These are phyloP conservation scores for Zopfochytrium polystomum DNA, from an alignment of 371 early-diverging fungal species.

Conservation along the genomic window DNA sequence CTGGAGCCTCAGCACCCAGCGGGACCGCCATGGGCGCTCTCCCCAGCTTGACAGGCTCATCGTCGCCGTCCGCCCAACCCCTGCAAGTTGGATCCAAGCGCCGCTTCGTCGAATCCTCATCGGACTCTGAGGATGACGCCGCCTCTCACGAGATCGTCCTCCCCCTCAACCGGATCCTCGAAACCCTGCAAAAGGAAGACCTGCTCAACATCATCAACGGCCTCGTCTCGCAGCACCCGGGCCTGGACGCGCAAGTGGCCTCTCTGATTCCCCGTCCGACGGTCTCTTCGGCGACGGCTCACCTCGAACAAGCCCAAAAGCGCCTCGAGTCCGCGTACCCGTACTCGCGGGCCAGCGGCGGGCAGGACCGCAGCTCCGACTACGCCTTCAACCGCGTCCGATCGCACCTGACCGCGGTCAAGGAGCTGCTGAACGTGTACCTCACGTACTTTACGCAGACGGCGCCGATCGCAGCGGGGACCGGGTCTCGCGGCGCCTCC, in stretches of 20 bases:
- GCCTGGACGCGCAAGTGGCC: conserved; percentile 67
- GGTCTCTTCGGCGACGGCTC: conserved; percentile 66
- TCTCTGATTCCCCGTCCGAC: conserved; percentile 84
- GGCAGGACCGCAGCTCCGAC: conserved; percentile 66
- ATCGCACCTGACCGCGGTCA: conserved; percentile 68
- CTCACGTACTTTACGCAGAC: conserved; percentile 80
- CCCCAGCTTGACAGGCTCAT: neutral
- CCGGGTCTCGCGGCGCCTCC: conserved; percentile 11
- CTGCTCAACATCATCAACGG: conserved; percentile 68
- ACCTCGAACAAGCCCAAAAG: conserved; percentile 67
- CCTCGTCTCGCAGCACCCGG: conserved; percentile 69
- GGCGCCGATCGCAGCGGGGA: neutral
- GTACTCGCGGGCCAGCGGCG: conserved; percentile 65
- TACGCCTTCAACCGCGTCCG: conserved; percentile 87
- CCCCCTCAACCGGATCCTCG: conserved; percentile 30
- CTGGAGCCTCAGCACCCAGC: neutral
- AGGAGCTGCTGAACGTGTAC: conserved; percentile 77
- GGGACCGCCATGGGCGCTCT: neutral
- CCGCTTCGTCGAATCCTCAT: neutral
- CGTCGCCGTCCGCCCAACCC: neutral
- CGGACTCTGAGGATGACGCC: neutral
- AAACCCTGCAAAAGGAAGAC: conserved; percentile 66
- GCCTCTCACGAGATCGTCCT: conserved; percentile 5
- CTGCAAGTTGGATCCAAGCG: neutral
- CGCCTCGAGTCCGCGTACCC: conserved; percentile 71